A percentile compares a stretch with the other conserved stretches of the same genome.
phyloP scores from a whole-genome alignment of 768 basidiomycete species.

The Hysterangium stoloniferum region DNA sequence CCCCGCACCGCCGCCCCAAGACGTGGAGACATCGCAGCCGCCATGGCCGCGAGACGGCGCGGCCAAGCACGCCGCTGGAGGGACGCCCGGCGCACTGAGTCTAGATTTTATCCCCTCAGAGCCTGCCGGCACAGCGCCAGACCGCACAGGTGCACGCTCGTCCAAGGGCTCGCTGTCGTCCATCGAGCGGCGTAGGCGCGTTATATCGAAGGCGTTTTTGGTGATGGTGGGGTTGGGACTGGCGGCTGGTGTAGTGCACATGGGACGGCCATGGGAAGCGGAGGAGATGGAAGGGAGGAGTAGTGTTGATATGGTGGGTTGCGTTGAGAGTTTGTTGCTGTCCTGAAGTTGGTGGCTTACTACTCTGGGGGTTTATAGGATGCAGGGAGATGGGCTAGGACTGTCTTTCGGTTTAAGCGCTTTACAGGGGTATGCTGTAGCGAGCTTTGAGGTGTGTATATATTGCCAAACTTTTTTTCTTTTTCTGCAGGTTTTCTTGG shows the following conservation, averaged over 20 bases:
- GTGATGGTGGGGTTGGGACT: constrained; percentile 53
- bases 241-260: constrained; percentile 48
- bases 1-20: neutral
- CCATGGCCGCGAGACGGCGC: too few relatives aligned
- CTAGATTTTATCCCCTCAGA: constrained; percentile 59
- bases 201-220: constrained; percentile 44
- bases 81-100: constrained; percentile 33
- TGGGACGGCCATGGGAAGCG: constrained; percentile 74
- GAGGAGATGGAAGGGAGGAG: constrained; percentile 61
- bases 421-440: constrained; percentile 55
- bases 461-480: too few relatives aligned
- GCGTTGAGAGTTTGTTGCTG: too few relatives aligned
- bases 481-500: constrained; percentile 67
- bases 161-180: constrained; percentile 72
- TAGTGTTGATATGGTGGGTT: constrained; percentile 36
- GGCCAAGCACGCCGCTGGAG: too few relatives aligned
- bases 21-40: too few relatives aligned
- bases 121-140: constrained; percentile 17
- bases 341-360: too few relatives aligned
- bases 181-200: constrained; percentile 62
- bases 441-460: neutral
- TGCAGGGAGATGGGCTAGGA: constrained; percentile 59
- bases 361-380: constrained; percentile 58
- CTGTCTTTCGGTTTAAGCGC: constrained; percentile 50
- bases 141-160: constrained; percentile 66